phyloP scores from a whole-genome alignment of 106 monocot genomes.

The Platanthera guangdongensis region DNA sequence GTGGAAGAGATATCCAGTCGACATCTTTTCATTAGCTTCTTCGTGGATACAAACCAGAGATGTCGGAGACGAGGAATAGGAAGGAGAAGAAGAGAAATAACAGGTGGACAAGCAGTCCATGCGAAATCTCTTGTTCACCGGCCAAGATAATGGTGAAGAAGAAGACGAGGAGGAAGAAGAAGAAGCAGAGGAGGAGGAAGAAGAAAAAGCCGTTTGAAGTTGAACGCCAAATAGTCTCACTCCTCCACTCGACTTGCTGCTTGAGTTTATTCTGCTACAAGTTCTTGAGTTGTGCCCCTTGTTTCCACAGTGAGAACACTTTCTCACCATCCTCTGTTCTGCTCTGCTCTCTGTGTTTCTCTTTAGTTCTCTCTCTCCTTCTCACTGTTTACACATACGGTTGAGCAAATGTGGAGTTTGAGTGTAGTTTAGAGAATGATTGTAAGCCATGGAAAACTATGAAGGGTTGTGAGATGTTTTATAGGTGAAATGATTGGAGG shows the following conservation, averaged over 20 bases:
- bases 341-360: neutral
- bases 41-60: slow-evolving; percentile 46
- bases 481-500: neutral
- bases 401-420: neutral
- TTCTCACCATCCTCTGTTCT: slow-evolving; percentile 19
- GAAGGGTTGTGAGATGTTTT: neutral
- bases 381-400: neutral
- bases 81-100: slow-evolving; percentile 7
- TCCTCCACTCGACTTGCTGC: neutral
- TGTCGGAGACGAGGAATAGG: slow-evolving; percentile 21
- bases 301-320: slow-evolving; percentile 31
- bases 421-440: neutral
- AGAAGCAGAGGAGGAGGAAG: neutral
- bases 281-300: slow-evolving; percentile 32
- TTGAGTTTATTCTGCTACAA: slow-evolving; percentile 8
- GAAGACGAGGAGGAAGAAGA: neutral
- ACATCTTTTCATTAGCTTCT: slow-evolving; percentile 21
- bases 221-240: slow-evolving; percentile 24
- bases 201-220: slow-evolving; percentile 11
- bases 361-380: neutral
- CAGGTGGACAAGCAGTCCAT: slow-evolving; percentile 20
- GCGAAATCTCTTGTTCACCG: slow-evolving; percentile 25
- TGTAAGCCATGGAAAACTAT: neutral
- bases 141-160: neutral
- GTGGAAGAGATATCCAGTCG: slow-evolving; percentile 30